Evolutionary conservation across 2,329 filamentous ascomycete genomes (phyloP).

Genomic region (Diplodia mutila): DNA sequence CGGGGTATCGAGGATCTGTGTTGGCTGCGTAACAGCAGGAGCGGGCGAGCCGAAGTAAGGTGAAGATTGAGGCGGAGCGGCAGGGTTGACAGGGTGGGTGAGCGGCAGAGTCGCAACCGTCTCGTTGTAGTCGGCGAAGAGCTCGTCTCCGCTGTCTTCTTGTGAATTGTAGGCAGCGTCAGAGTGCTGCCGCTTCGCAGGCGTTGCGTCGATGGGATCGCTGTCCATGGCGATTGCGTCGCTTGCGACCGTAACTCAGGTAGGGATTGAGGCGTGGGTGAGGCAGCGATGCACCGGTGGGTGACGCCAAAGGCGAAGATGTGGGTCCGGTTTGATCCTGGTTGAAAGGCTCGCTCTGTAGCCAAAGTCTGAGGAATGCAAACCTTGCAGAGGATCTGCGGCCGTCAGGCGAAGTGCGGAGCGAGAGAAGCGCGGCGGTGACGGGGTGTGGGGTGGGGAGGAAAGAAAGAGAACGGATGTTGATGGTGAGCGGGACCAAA

Average conservation of each 20-base stretch:
- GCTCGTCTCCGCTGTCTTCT: slow-evolving; percentile 52
- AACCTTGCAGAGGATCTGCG: background rate
- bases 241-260: background rate
- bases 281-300: background rate
- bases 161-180: slow-evolving; percentile 36
- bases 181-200: slow-evolving; percentile 1
- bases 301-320: background rate
- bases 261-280: background rate
- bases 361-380: background rate
- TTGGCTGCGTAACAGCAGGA: slow-evolving; percentile 59
- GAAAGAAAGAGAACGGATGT: background rate
- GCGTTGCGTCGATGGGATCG: slow-evolving; percentile 6
- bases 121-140: slow-evolving; percentile 56
- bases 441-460: background rate
- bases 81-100: background rate
- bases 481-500: background rate
- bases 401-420: background rate
- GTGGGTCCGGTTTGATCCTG: background rate
- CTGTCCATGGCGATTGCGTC: background rate
- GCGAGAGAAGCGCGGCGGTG: background rate
- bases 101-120: slow-evolving; percentile 51
- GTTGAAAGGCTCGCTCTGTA: background rate
- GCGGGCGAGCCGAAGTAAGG: background rate
- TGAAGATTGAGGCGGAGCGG: background rate
- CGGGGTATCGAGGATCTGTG: slow-evolving; percentile 58